Base-by-base conservation (phyloP, 768 basidiomycete genomes). In the Mycena floridula region DNA sequence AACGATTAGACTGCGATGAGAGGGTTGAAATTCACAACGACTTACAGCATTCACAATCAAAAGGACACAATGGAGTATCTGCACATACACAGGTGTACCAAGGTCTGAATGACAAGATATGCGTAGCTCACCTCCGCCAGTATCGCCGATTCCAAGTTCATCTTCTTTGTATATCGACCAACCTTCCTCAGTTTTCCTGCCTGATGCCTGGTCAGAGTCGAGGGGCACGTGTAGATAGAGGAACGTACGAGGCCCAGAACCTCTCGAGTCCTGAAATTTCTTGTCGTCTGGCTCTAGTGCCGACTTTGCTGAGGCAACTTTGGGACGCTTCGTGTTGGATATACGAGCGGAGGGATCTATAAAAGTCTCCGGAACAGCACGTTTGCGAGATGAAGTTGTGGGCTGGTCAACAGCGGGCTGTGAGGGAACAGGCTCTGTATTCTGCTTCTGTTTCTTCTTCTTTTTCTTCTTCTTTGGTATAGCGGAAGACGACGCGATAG, bases 41-140 rank as follows among this genome's bases (percentile, higher is more conserved):
- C 87, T 64, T 55, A 89, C 90, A 92, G 54, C 90, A 92, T 27
- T 87, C 72, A 61, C 90, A 92, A 59, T 92, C 90, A 57, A 92
- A 92, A 5, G 90, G 90, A 66, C 89, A 92, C 30, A 86, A 61
- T 3, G 85, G 77, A 0, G 89, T 90, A 60, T 87, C 89, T 92
- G 63, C 25, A 48, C 37, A 58, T 47, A 48, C 42, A 45, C 51
- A 43, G 25, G 37, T 40, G 51, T 49, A 51, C 55, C 48, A 56
- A 59, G 42, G 25, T n/a, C n/a, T 50, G 51, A 23, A 46, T 43
- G 50, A 46, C 49, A 42, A 24, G 13, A 36, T 15, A 24, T 22
- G 30, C 25, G 32, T 39, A 55, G 26, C 77, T 65, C 62, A 88
- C 89, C 88, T 58, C 90, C 89, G 37, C 82, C 82, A 46, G 76